A percentile compares a stretch with the other conserved stretches of the same genome.
Evolutionary conservation across 192 early-diverging fungal species (phyloP).

Genomic region (Lobulomyces angularis): DNA sequence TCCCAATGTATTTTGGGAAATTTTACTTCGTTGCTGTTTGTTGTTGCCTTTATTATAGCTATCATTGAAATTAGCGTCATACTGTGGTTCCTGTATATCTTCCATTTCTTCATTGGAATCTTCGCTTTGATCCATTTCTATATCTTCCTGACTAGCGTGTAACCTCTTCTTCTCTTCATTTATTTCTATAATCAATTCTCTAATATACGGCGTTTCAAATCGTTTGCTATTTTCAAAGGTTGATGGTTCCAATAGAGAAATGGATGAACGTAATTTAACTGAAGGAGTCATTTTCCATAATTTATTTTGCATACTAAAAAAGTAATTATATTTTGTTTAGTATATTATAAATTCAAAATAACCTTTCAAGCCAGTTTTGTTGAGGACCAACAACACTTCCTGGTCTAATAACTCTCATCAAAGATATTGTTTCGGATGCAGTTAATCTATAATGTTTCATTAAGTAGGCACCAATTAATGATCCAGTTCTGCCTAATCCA

Average conservation of each 20-base stretch:
- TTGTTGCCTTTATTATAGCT: too few species aligned
- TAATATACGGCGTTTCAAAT: too few species aligned
- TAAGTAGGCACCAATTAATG: conserved; percentile 42
- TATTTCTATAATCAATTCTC: too few species aligned
- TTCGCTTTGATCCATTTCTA: too few species aligned
- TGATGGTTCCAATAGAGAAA: conserved; percentile 23
- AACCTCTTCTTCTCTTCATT: too few species aligned
- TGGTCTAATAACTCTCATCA: conserved; percentile 50
- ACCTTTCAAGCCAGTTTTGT: conserved; percentile 57
- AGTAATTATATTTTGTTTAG: conserved; percentile 1
- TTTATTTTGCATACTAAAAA: conserved; percentile 30
- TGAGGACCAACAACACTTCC: conserved; percentile 63
- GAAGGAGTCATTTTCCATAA: conserved; percentile 35
- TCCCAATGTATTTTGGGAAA: too few species aligned
- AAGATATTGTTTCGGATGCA: conserved; percentile 51
- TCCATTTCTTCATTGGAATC: too few species aligned
- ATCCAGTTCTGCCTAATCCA: conserved; percentile 44
- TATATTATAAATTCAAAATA: neutral
- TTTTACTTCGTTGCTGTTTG: too few species aligned
- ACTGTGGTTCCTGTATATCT: too few species aligned
- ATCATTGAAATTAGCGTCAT: too few species aligned
- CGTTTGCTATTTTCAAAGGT: conserved; percentile 8
- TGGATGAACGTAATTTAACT: conserved; percentile 14
- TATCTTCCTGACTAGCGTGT: too few species aligned
- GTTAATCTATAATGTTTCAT: conserved; percentile 62